Conservation (phyloP, 2,329 filamentous ascomycete species). For the Fusarium musae region DNA sequence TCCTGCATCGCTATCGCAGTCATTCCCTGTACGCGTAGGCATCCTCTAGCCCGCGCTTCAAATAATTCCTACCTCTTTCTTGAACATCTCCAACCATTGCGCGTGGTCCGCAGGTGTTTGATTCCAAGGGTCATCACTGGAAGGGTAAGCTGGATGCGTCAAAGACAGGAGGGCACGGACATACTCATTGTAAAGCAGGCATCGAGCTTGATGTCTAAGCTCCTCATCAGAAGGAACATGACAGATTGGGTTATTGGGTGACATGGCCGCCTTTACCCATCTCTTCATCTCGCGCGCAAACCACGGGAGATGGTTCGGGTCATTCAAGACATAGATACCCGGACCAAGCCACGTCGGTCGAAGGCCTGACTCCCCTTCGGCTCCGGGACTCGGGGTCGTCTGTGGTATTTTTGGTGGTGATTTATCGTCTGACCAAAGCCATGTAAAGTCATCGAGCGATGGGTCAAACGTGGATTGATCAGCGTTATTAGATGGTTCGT, state of each 20-base stretch:
- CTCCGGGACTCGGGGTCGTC: background rate
- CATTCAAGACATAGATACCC: slow-evolving; percentile 38
- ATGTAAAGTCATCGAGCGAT: background rate
- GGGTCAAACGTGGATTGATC: background rate
- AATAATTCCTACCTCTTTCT: slow-evolving; percentile 60
- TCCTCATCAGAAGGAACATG: slow-evolving; percentile 52
- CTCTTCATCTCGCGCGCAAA: slow-evolving; percentile 42
- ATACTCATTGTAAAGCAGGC: slow-evolving; percentile 50
- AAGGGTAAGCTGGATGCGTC: background rate
- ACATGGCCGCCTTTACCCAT: slow-evolving; percentile 47
- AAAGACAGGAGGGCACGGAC: background rate
- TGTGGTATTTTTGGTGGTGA: background rate
- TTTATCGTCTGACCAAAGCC: slow-evolving; percentile 1
- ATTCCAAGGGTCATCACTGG: slow-evolving; percentile 67
- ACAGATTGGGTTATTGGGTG: slow-evolving; percentile 47
- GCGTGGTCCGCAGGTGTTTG: slow-evolving; percentile 67
- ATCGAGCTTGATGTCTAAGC: slow-evolving; percentile 48
- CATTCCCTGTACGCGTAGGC: fast-evolving
- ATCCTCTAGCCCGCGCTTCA: background rate
- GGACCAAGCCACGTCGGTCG: slow-evolving; percentile 31
- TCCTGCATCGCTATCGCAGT: too few species aligned
- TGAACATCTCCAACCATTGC: slow-evolving; percentile 68
- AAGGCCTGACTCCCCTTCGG: slow-evolving; percentile 1
- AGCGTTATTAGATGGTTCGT: background rate
- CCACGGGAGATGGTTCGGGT: slow-evolving; percentile 42